Conservation (phyloP, 495 filamentous ascomycete species). For the Penicillium canescens region DNA sequence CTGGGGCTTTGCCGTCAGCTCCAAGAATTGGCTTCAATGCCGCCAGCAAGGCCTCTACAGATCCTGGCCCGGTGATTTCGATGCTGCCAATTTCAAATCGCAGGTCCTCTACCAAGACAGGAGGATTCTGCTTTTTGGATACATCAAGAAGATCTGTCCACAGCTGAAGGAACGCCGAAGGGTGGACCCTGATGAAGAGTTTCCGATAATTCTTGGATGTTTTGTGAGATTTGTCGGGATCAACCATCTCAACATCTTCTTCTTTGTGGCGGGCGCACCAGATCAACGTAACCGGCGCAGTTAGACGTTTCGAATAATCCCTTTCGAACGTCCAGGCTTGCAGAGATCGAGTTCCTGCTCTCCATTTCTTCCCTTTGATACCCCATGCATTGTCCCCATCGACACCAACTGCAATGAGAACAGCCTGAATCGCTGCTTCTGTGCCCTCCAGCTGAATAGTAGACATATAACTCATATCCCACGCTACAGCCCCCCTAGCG, state of each 20-base stretch:
- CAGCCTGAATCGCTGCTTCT: constrained; percentile 58
- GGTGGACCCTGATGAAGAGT: constrained; percentile 77
- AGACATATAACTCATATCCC: constrained; percentile 96
- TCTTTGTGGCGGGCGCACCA: constrained; percentile 52
- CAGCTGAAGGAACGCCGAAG: constrained; percentile 80
- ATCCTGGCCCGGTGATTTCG: constrained; percentile 79
- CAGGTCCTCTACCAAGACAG: constrained; percentile 80
- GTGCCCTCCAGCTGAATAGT: constrained; percentile 78
- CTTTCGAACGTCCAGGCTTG: constrained; percentile 64
- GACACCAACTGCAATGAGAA: constrained; percentile 62
- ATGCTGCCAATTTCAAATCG: constrained; percentile 95
- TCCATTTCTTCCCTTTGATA: constrained; percentile 70
- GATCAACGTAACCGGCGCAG: constrained; percentile 76
- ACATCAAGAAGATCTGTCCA: constrained; percentile 76
- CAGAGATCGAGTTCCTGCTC: constrained; percentile 67
- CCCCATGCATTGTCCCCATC: constrained; percentile 59
- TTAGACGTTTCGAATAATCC: constrained; percentile 52
- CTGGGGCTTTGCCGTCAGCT: constrained; percentile 21
- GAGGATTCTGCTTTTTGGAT: constrained; percentile 69
- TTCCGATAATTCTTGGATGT: constrained; percentile 50
- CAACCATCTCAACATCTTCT: constrained; percentile 38
- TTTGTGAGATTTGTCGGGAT: constrained; percentile 25
- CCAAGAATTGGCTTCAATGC: constrained; percentile 59
- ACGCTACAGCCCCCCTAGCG: constrained; percentile 67
- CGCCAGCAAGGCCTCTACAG: constrained; percentile 76